These are phyloP conservation scores for Microbotryum saponariae DNA, from an alignment of 1,284 basidiomycete genomes.

Conservation along the genomic window DNA sequence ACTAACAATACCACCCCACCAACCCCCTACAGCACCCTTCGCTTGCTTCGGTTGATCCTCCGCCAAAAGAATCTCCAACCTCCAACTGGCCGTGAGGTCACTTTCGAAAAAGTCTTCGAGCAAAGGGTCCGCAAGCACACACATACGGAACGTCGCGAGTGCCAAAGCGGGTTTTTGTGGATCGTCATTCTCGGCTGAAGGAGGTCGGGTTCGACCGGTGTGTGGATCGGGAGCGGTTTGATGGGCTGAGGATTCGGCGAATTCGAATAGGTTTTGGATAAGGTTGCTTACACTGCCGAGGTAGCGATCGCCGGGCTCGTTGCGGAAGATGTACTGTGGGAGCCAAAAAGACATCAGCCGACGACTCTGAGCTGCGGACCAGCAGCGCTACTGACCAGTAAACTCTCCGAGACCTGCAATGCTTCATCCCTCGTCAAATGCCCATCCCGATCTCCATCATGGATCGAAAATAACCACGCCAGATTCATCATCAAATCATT, in stretches of 20 bases:
- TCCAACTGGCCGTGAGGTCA: slow-evolving; percentile 79
- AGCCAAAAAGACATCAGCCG: slow-evolving; percentile 7
- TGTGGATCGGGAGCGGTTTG: neutral
- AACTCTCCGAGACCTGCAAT: slow-evolving; percentile 77
- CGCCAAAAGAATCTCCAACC: slow-evolving; percentile 61
- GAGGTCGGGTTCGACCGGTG: neutral
- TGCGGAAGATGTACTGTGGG: slow-evolving; percentile 87
- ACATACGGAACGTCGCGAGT: slow-evolving; percentile 81
- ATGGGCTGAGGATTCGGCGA: slow-evolving; percentile 61
- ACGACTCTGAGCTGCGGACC: no score
- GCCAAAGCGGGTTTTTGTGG: slow-evolving; percentile 36
- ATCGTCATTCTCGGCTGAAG: slow-evolving; percentile 12
- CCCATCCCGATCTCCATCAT: slow-evolving; percentile 93
- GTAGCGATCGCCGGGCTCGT: slow-evolving; percentile 93
- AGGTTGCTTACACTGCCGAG: slow-evolving; percentile 90
- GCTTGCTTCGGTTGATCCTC: slow-evolving; percentile 42
- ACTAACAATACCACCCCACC: slow-evolving; percentile 55
- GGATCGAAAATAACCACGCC: slow-evolving; percentile 95
- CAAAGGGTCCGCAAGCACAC: slow-evolving; percentile 86
- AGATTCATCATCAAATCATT: slow-evolving; percentile 97
- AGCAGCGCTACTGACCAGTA: slow-evolving; percentile 58
- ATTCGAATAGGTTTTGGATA: slow-evolving; percentile 95
- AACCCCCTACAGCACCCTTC: slow-evolving; percentile 50
- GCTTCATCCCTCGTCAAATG: slow-evolving; percentile 94
- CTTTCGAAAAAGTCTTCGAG: slow-evolving; percentile 90